These are phyloP conservation scores for Incumbomyces delicatus DNA, from an alignment of 2,329 filamentous ascomycete species.

Conservation along the genomic window DNA sequence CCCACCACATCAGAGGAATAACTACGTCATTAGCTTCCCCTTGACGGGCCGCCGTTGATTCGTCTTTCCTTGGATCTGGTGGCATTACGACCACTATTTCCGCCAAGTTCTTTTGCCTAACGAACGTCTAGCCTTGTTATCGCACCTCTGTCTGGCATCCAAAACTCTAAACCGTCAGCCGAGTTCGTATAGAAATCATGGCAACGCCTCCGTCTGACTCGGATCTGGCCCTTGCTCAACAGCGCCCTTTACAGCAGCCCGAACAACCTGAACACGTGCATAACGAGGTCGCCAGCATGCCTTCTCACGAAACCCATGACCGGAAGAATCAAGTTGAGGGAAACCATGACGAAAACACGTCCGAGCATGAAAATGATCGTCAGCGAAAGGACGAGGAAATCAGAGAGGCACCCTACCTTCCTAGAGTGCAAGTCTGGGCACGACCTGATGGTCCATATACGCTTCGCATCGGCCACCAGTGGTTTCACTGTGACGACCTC, in stretches of 20 bases:
- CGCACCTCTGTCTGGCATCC: constrained; percentile 10
- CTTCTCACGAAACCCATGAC: not conserved
- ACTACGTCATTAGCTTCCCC: no score
- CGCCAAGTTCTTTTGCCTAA: no score
- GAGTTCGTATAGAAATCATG: constrained; percentile 8
- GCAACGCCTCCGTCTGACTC: constrained; percentile 24
- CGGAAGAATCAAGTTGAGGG: not conserved
- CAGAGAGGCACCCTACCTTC: constrained; percentile 5
- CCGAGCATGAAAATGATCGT: not conserved
- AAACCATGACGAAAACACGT: not conserved
- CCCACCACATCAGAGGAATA: no score
- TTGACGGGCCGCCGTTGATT: no score
- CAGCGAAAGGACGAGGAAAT: not conserved
- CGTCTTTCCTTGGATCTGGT: no score
- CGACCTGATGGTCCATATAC: constrained; percentile 5
- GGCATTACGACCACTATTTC: no score
- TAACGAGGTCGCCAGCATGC: not conserved
- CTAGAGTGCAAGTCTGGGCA: constrained; percentile 4
- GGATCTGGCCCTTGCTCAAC: not conserved
- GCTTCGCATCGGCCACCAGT: constrained; percentile 1
- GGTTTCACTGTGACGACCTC: constrained; percentile 8
- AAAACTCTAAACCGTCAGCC: constrained; percentile 2
- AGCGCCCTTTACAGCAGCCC: not conserved
- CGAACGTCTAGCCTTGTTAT: constrained; percentile 3
- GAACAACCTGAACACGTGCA: not conserved